phyloP scores from a whole-genome alignment of 1,284 basidiomycete genomes.

The Apiotrichum gamsii region DNA sequence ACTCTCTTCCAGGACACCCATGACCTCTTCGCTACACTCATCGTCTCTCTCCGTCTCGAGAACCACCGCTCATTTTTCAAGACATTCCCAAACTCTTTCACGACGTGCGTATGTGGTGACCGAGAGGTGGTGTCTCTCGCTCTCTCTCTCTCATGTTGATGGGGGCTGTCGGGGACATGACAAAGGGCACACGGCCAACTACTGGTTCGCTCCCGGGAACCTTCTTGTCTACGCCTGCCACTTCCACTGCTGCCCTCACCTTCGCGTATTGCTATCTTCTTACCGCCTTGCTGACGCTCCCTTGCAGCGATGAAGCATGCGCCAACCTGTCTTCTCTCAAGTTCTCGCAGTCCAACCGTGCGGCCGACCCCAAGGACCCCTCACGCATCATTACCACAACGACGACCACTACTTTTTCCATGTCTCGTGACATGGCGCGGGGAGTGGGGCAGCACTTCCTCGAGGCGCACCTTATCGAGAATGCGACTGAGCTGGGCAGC shows the following conservation, averaged over 20 bases:
- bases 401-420: conserved; percentile 98
- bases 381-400: conserved; percentile 96
- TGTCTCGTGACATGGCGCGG: conserved; percentile 99
- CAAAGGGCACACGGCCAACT: too few relatives aligned
- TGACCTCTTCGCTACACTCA: conserved; percentile 93
- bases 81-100: conserved; percentile 88
- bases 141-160: too few relatives aligned
- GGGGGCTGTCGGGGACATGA: too few relatives aligned
- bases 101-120: conserved; percentile 84
- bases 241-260: not conserved
- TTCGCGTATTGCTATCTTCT: not conserved
- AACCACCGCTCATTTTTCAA: conserved; percentile 95
- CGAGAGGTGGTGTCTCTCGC: too few relatives aligned
- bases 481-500: conserved; percentile 80
- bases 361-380: conserved; percentile 94
- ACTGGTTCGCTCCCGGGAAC: too few relatives aligned
- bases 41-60: conserved; percentile 84
- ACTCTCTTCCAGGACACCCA: conserved; percentile 73
- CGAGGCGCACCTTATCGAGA: conserved; percentile 95
- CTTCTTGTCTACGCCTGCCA: too few relatives aligned
- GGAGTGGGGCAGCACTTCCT: conserved; percentile 99
- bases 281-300: conserved; percentile 1
- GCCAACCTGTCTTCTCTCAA: conserved; percentile 90
- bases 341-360: conserved; percentile 97
- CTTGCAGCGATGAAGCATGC: conserved; percentile 83